Conservation (phyloP, 148 eudicot species). For the Arbutus unedo region DNA sequence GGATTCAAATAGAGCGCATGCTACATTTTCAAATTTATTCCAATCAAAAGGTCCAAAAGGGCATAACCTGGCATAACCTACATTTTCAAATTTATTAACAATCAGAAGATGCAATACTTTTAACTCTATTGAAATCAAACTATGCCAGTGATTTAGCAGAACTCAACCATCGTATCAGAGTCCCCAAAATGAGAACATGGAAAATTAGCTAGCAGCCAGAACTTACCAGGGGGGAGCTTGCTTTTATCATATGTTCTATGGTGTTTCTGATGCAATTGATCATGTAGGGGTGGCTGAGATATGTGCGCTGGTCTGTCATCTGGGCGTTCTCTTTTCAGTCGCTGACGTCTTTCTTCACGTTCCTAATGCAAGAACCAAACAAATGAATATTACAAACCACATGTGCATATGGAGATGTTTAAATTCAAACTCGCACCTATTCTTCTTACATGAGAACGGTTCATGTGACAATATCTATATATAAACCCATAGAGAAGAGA, state of each 20-base stretch:
- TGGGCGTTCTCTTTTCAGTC: conserved; percentile 58
- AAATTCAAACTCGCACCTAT: not conserved
- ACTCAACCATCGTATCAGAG: conserved; percentile 1
- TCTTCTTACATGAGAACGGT: not conserved
- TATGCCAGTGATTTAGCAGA: not conserved
- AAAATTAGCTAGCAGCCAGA: not conserved
- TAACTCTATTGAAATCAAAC: not conserved
- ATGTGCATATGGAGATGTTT: not conserved
- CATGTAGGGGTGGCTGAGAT: conserved; percentile 42
- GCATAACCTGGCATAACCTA: not conserved
- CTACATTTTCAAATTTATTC: not conserved
- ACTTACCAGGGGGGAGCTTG: conserved; percentile 88
- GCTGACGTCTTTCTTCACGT: conserved; percentile 85
- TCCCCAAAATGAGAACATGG: not conserved
- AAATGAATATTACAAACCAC: conserved; percentile 10
- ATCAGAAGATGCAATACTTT: not conserved
- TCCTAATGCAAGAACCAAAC: conserved; percentile 52
- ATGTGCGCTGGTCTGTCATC: conserved; percentile 68
- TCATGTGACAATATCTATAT: not conserved
- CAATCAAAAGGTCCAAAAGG: not conserved
- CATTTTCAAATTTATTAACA: not conserved
- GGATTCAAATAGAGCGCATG: conserved; percentile 1
- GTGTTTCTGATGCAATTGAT: conserved; percentile 54
- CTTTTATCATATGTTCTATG: conserved; percentile 45
- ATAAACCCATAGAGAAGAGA: not conserved